A percentile compares a stretch with the other conserved stretches of the same genome.
These are phyloP conservation scores for Cercophora newfieldiana DNA, from an alignment of 495 filamentous ascomycete genomes.

Conservation along the genomic window DNA sequence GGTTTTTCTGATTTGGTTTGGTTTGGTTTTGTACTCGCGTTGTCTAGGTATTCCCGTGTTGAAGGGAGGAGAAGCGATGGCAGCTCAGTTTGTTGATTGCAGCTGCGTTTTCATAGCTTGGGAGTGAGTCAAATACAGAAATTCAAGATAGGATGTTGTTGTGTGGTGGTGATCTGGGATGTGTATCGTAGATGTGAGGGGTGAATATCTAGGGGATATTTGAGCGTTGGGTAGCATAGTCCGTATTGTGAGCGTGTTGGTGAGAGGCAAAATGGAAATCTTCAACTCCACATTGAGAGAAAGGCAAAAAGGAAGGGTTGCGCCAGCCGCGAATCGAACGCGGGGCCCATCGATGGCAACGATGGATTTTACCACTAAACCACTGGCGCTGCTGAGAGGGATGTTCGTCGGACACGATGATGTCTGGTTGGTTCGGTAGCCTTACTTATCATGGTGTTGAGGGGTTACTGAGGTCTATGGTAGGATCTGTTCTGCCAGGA, in stretches of 20 bases:
- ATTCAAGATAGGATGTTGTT: background rate
- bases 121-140: background rate
- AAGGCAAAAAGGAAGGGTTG: background rate
- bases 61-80: background rate
- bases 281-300: background rate
- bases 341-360: slow-evolving; percentile 50
- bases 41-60: background rate
- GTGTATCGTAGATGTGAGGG: background rate
- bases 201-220: too few species aligned
- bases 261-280: background rate
- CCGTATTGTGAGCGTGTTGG: background rate
- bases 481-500: too few species aligned
- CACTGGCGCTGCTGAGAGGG: background rate
- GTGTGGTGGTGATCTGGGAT: background rate
- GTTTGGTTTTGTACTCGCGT: background rate
- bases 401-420: background rate
- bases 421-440: too few species aligned
- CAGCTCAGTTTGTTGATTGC: background rate
- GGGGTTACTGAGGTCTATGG: background rate
- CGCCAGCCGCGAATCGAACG: slow-evolving; percentile 49
- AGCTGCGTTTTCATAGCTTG: background rate
- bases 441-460: background rate
- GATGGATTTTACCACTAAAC: slow-evolving; percentile 8
- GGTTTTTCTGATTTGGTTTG: background rate
- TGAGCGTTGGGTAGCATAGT: too few species aligned